phyloP scores from a whole-genome alignment of 805 yeast genomes.

The Starmerella apicola region DNA sequence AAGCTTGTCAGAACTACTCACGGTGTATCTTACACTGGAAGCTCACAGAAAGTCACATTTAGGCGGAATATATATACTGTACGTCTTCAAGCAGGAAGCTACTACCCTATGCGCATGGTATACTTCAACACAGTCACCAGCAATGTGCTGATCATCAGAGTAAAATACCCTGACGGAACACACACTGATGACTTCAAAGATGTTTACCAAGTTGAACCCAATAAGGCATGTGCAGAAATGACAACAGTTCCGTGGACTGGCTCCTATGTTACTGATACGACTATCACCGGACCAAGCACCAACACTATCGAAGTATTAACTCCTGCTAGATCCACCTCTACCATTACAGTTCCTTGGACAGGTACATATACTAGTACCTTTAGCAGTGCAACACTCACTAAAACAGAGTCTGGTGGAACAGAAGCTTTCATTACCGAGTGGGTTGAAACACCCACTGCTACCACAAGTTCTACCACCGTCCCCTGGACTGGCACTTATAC shows the following conservation, averaged over 20 bases:
- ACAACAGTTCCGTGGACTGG: background rate
- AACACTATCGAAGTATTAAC: background rate
- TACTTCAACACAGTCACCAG: conserved; percentile 3
- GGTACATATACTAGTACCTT: background rate
- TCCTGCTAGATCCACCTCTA: background rate
- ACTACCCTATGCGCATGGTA: conserved; percentile 6
- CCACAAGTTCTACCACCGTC: too few relatives aligned
- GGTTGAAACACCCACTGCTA: conserved; percentile 2
- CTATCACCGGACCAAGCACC: background rate
- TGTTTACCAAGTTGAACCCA: conserved; percentile 3
- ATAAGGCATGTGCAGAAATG: background rate
- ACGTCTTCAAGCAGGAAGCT: background rate
- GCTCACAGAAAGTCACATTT: background rate
- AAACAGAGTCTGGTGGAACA: background rate
- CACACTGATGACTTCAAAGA: background rate
- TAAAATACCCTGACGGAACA: conserved; percentile 3
- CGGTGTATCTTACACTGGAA: background rate
- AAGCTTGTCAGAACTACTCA: background rate
- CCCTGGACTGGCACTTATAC: too few relatives aligned
- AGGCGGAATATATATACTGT: background rate
- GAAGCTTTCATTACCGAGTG: background rate
- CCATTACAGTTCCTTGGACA: conserved; percentile 1
- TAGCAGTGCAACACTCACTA: background rate
- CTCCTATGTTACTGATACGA: background rate
- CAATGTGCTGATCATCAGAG: background rate